These are phyloP conservation scores for Lichina pygmaea DNA, from an alignment of 495 filamentous ascomycete genomes.

Conservation along the genomic window DNA sequence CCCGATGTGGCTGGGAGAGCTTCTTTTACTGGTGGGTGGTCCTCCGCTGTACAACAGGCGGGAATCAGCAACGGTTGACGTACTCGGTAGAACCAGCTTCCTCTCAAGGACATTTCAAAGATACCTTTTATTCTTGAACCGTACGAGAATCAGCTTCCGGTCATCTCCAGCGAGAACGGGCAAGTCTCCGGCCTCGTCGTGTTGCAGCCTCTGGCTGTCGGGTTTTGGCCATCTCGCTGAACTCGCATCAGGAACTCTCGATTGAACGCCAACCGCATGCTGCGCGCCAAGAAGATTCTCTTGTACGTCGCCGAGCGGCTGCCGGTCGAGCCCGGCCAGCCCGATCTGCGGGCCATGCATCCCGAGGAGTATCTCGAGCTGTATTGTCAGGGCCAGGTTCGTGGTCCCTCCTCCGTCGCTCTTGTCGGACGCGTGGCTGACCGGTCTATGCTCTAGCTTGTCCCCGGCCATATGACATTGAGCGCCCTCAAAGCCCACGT, in stretches of 20 bases:
- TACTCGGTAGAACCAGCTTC: slow-evolving; percentile 41
- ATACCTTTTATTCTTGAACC: slow-evolving; percentile 77
- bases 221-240: slow-evolving; percentile 6
- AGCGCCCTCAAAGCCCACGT: slow-evolving; percentile 72
- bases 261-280: slow-evolving; percentile 90
- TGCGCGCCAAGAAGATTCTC: slow-evolving; percentile 83
- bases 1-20: slow-evolving; percentile 76
- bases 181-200: slow-evolving; percentile 2
- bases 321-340: slow-evolving; percentile 29
- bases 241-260: slow-evolving; percentile 36
- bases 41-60: not conserved
- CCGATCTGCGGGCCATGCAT: slow-evolving; percentile 31
- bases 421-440: not conserved
- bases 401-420: slow-evolving; percentile 7
- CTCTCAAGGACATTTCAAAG: slow-evolving; percentile 78
- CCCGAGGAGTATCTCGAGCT: slow-evolving; percentile 86
- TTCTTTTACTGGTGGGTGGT: slow-evolving; percentile 40
- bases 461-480: slow-evolving; percentile 58
- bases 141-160: slow-evolving; percentile 46
- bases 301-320: slow-evolving; percentile 80
- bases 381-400: slow-evolving; percentile 75
- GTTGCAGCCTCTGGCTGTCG: slow-evolving; percentile 26
- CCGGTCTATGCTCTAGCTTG: slow-evolving; percentile 14
- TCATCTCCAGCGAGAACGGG: slow-evolving; percentile 11
- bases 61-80: not conserved